These are phyloP conservation scores for Diaporthe citri DNA, from an alignment of 2,329 filamentous ascomycete genomes.

Conservation along the genomic window DNA sequence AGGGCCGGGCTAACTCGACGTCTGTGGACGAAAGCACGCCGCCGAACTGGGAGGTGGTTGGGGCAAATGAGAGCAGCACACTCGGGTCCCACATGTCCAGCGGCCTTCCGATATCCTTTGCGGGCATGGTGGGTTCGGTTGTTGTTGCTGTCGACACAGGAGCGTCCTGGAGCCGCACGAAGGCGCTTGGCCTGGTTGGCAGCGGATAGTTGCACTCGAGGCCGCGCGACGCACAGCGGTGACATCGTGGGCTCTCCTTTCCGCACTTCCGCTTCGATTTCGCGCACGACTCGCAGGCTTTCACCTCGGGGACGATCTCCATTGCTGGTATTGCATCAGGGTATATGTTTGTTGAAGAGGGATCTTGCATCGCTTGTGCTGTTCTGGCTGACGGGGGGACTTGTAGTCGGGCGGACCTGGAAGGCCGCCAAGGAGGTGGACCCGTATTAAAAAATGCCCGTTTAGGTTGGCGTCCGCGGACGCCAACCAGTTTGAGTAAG, in stretches of 20 bases:
- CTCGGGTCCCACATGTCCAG: slow-evolving; percentile 21
- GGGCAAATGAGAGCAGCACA: background rate
- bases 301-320: slow-evolving; percentile 27
- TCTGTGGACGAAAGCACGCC: background rate
- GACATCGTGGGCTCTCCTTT: slow-evolving; percentile 32
- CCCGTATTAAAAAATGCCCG: background rate
- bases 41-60: background rate
- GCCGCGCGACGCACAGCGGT: slow-evolving; percentile 25
- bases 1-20: slow-evolving; percentile 1
- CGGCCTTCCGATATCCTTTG: background rate
- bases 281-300: slow-evolving; percentile 35
- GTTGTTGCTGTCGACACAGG: background rate
- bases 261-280: slow-evolving; percentile 36
- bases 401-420: slow-evolving; percentile 3
- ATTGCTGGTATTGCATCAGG: background rate
- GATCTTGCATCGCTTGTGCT: too few relatives aligned
- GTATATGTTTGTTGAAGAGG: background rate
- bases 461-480: slow-evolving; percentile 26
- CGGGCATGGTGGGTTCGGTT: background rate
- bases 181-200: slow-evolving; percentile 25
- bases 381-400: background rate
- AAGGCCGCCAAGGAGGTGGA: background rate
- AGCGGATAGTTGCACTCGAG: slow-evolving; percentile 36
- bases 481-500: background rate
- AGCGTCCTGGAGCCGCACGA: slow-evolving; percentile 21